A percentile compares a stretch with the other conserved stretches of the same genome.
Evolutionary conservation across 164 flowering plant genomes (phyloP).

Genomic region (Umbellularia californica): DNA sequence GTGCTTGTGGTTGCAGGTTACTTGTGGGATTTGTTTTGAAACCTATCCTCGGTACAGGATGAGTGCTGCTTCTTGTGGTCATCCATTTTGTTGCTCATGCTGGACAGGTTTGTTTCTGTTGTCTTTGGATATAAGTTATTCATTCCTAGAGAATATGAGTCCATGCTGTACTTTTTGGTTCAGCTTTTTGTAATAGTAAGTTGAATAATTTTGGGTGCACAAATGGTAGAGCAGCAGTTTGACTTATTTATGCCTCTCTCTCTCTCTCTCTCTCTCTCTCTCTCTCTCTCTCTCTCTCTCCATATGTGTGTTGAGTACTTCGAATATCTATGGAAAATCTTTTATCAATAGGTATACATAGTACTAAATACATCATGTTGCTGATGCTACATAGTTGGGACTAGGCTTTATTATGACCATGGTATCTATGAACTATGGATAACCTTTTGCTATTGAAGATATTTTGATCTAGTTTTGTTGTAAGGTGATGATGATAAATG

Average conservation of each 20-base stretch:
- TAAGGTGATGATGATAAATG: too few species aligned
- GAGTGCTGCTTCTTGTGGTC: conserved; percentile 74
- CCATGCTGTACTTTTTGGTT: background rate
- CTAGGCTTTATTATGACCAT: too few species aligned
- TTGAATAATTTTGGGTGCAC: too few species aligned
- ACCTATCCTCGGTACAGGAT: conserved; percentile 41
- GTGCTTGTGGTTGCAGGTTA: conserved; percentile 38
- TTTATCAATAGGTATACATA: too few species aligned
- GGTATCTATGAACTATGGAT: too few species aligned
- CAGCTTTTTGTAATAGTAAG: background rate
- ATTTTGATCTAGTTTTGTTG: too few species aligned
- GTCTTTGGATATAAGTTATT: background rate
- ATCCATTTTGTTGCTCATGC: conserved; percentile 79
- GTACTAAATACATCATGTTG: too few species aligned
- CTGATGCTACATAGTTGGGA: too few species aligned
- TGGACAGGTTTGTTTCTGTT: conserved; percentile 64
- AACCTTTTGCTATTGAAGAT: too few species aligned
- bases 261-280: background rate
- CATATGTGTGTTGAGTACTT: too few species aligned
- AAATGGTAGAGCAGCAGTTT: too few species aligned
- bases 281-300: background rate
- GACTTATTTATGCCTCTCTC: background rate
- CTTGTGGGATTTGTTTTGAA: conserved; percentile 94
- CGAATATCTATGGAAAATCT: too few species aligned
- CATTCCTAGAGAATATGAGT: background rate